phyloP scores from a whole-genome alignment of 441 rosid species.

The Manihot esculenta region DNA sequence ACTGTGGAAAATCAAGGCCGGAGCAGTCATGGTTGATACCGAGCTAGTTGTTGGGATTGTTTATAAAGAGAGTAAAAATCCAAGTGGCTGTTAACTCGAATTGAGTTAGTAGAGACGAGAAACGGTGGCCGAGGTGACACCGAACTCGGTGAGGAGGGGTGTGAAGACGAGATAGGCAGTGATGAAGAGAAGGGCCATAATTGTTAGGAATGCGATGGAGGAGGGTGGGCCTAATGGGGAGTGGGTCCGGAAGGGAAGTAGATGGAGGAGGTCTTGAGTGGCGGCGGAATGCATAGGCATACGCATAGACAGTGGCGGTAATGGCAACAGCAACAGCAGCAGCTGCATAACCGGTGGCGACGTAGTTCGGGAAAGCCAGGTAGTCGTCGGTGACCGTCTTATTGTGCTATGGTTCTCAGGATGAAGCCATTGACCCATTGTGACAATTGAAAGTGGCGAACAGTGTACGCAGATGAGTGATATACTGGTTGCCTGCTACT shows the following conservation, averaged over 20 bases:
- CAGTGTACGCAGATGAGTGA: no score
- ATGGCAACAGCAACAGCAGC: background rate
- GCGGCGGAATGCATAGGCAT: conserved; percentile 12
- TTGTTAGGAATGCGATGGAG: conserved; percentile 3
- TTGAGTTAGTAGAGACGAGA: no score
- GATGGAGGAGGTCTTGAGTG: background rate
- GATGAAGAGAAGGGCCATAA: conserved; percentile 8
- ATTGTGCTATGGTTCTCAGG: conserved; percentile 10
- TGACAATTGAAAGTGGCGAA: no score
- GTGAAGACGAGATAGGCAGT: background rate
- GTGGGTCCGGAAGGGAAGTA: background rate
- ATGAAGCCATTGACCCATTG: conserved; percentile 12
- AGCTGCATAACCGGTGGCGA: conserved; percentile 7
- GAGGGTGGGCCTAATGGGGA: background rate
- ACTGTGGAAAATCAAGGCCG: conserved; percentile 17
- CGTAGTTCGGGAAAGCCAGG: background rate
- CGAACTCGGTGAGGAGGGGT: conserved; percentile 10
- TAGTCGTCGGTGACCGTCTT: conserved; percentile 18
- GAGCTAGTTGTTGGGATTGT: conserved; percentile 17
- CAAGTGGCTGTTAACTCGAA: conserved; percentile 19
- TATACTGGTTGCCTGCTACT: no score
- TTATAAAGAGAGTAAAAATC: conserved; percentile 11
- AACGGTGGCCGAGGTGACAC: conserved; percentile 18
- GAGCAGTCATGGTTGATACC: conserved; percentile 1
- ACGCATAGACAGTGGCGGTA: background rate